These are phyloP conservation scores for Friedmanniomyces endolithicus DNA, from an alignment of 495 filamentous ascomycete species.

Conservation along the genomic window DNA sequence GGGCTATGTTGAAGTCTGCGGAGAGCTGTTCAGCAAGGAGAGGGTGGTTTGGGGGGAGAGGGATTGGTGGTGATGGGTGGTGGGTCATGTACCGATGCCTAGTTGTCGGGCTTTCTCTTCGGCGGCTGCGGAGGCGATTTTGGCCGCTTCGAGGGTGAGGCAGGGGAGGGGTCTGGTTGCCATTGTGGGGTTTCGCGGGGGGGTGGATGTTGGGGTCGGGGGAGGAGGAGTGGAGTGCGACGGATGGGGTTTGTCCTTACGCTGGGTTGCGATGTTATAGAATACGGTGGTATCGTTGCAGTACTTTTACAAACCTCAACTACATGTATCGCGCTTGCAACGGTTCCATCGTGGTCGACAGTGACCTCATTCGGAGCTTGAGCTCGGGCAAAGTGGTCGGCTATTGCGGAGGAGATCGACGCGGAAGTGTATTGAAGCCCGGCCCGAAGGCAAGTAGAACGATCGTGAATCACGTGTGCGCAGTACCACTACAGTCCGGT, in stretches of 20 bases:
- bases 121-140: conserved; percentile 25
- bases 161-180: conserved; percentile 13
- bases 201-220: too few relatives aligned
- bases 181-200: neutral
- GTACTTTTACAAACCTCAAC: too few relatives aligned
- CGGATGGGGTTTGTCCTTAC: neutral
- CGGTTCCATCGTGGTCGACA: neutral
- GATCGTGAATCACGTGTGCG: neutral
- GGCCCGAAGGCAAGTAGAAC: neutral
- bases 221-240: neutral
- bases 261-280: too few relatives aligned
- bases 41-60: too few relatives aligned
- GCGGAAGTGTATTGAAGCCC: neutral
- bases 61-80: neutral
- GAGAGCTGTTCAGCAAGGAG: too few relatives aligned
- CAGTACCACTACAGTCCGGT: neutral
- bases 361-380: neutral
- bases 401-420: neutral
- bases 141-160: conserved; percentile 29
- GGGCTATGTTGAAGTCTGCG: conserved; percentile 31
- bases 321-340: too few relatives aligned
- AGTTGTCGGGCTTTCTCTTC: conserved; percentile 24
- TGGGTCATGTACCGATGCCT: conserved; percentile 23
- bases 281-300: too few relatives aligned
- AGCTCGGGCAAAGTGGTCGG: neutral